Conservation (phyloP, 306 rosid genomes). For the Quercus rubra region DNA sequence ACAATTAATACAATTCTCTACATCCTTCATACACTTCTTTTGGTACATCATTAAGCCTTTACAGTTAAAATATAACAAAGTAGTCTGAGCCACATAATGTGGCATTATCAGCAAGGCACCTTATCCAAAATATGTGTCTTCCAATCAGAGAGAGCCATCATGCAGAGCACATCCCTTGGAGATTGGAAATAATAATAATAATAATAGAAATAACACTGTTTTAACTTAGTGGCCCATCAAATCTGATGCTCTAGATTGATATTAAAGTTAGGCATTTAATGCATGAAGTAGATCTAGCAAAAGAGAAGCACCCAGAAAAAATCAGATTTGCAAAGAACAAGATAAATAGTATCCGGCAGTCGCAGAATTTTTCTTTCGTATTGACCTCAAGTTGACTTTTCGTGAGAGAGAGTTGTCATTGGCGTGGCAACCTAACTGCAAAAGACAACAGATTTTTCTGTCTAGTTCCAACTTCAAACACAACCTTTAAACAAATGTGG, state of each 20-base stretch:
- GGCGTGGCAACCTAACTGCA: background rate
- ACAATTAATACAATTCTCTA: too few relatives aligned
- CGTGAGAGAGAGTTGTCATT: background rate
- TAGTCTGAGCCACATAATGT: background rate
- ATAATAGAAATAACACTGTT: background rate
- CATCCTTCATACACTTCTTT: too few relatives aligned
- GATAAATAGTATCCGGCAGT: background rate
- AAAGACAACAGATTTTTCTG: slow-evolving; percentile 1
- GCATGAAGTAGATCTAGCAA: background rate
- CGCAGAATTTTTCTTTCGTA: background rate
- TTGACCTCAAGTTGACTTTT: background rate
- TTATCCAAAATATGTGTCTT: background rate
- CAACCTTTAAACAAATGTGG: slow-evolving; percentile 3
- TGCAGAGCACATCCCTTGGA: background rate
- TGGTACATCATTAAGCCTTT: background rate
- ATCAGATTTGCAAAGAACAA: background rate
- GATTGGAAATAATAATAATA: background rate
- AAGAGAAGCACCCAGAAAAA: background rate
- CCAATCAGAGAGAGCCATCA: background rate
- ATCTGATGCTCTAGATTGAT: background rate
- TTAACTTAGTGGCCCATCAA: background rate
- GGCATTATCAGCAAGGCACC: background rate
- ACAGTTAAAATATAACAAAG: background rate
- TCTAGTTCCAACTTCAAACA: background rate
- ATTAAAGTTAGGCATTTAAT: background rate